Evolutionary conservation across 2,329 filamentous ascomycete genomes (phyloP).

Genomic region (Zymoseptoria tritici): DNA sequence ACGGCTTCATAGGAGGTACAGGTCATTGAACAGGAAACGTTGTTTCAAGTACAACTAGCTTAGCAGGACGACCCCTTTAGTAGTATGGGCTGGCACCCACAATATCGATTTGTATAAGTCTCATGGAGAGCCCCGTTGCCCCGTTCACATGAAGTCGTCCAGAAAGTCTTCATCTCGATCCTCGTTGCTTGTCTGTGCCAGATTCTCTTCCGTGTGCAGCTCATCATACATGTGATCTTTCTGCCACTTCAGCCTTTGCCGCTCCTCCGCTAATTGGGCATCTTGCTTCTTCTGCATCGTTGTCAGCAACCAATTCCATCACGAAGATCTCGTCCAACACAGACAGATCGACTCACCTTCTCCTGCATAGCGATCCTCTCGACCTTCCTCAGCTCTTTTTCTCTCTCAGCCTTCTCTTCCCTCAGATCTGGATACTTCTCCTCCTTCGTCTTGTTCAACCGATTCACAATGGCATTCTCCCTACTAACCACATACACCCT

Average conservation of each 20-base stretch:
- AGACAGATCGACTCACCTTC: slow-evolving; percentile 46
- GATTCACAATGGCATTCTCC: slow-evolving; percentile 87
- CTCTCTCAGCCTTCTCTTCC: slow-evolving; percentile 70
- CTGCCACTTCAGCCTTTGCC: slow-evolving; percentile 84
- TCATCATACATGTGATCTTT: slow-evolving; percentile 98
- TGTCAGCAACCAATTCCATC: background rate
- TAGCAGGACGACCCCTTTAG: background rate
- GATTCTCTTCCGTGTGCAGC: slow-evolving; percentile 73
- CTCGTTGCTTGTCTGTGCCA: slow-evolving; percentile 75
- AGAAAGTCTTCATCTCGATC: slow-evolving; percentile 68
- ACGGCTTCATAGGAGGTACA: too few species aligned
- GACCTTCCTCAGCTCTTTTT: slow-evolving; percentile 62
- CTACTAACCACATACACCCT: slow-evolving; percentile 70
- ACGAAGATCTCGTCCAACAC: background rate
- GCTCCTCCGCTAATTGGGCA: slow-evolving; percentile 63
- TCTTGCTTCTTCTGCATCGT: slow-evolving; percentile 62
- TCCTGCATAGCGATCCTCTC: slow-evolving; percentile 58
- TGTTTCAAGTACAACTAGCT: too few species aligned
- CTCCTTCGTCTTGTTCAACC: slow-evolving; percentile 93
- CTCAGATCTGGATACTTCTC: slow-evolving; percentile 80
- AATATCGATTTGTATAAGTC: too few species aligned
- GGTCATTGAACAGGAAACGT: too few species aligned
- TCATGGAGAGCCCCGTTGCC: too few species aligned
- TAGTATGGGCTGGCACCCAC: too few species aligned
- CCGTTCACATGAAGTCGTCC: slow-evolving; percentile 75